Evolutionary conservation across 495 filamentous ascomycete species (phyloP), one percentile per base, ranked within the genome.

Genomic region (Hypoxylon lienhwacheense): DNA sequence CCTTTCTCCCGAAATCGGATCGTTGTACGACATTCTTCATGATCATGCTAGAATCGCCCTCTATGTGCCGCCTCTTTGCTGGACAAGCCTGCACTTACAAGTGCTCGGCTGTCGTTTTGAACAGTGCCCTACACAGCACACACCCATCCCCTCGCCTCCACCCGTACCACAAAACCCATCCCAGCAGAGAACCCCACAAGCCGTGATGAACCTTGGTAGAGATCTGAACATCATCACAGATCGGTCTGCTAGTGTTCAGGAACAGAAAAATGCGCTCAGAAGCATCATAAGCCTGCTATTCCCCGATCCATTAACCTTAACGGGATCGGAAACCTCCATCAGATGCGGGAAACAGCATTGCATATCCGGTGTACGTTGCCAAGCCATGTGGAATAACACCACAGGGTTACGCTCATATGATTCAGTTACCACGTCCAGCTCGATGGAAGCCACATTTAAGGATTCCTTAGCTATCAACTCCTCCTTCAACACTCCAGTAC

Each of bases 21-120:
- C 76, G 3, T 51, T 79, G 19, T 76, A 75, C 47, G 73, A 75
- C 55, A 76, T 73, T 48, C 68, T 78, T 55, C 68, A 71, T 45
- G 66, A 75, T 26, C 16, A 77, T 61, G 65, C 68, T n/a, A 67
- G 68, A 29, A 55, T 47, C 1, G 45, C 69, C 0, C 74, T 79
- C 42, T 74, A 68, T 49, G 42, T 70, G 35, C 60, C 65, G 7
- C 76, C 76, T 7, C 65, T 77, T 40, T 67, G 59, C 62, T 79
- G 76, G 76, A 77, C 70, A n/a, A 74, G 76, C 41, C 51, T 61
- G 0, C 76, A 79, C 44, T 36, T 63, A 19, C 45, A 59, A 14
- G 56, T 76, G 1, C 67, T 79, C 7, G 69, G 69, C 20, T 73
- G 56, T 16, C 61, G 51, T 5, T 79, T 77, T 54, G 20, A 52